These are phyloP conservation scores for Jacaranda copaia DNA, from an alignment of 257 asterid genomes.

Conservation along the genomic window DNA sequence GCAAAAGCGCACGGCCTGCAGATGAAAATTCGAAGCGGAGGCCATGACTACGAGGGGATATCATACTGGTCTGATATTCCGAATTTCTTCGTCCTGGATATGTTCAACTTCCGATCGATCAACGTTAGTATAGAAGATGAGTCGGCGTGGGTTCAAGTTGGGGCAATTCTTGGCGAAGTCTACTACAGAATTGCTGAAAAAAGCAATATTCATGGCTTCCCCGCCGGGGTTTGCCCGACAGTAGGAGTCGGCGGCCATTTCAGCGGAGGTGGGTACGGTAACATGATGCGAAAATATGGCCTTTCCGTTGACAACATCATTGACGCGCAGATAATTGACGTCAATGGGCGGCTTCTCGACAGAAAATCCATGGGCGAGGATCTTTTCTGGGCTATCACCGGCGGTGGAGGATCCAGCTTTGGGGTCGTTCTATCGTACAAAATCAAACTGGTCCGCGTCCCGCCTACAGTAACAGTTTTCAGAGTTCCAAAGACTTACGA, in stretches of 20 bases:
- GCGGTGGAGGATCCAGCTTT: conserved; percentile 62
- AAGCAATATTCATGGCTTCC: conserved; percentile 48
- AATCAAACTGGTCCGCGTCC: conserved; percentile 49
- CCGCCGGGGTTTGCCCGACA: conserved; percentile 67
- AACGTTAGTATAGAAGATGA: conserved; percentile 42
- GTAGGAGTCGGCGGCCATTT: conserved; percentile 69
- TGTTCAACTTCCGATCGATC: conserved; percentile 57
- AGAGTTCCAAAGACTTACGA: conserved; percentile 38
- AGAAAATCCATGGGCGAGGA: conserved; percentile 64
- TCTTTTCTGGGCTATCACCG: conserved; percentile 67
- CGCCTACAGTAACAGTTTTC: conserved; percentile 43
- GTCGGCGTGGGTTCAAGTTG: conserved; percentile 54
- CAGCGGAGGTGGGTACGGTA: conserved; percentile 65
- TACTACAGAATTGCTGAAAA: conserved; percentile 51
- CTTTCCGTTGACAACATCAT: conserved; percentile 58
- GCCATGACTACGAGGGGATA: conserved; percentile 66
- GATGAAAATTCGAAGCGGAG: conserved; percentile 65
- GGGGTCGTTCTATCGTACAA: conserved; percentile 59
- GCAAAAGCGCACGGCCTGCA: conserved; percentile 44
- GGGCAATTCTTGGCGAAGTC: conserved; percentile 60
- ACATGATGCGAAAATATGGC: conserved; percentile 63
- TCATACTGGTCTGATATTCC: conserved; percentile 54
- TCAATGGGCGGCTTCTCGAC: conserved; percentile 50
- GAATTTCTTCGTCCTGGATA: conserved; percentile 54
- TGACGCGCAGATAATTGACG: conserved; percentile 56